Evolutionary conservation across 352 stramenopile genomes (phyloP), one percentile per base, ranked within the genome.

Genomic region (Pythium insidiosum): DNA sequence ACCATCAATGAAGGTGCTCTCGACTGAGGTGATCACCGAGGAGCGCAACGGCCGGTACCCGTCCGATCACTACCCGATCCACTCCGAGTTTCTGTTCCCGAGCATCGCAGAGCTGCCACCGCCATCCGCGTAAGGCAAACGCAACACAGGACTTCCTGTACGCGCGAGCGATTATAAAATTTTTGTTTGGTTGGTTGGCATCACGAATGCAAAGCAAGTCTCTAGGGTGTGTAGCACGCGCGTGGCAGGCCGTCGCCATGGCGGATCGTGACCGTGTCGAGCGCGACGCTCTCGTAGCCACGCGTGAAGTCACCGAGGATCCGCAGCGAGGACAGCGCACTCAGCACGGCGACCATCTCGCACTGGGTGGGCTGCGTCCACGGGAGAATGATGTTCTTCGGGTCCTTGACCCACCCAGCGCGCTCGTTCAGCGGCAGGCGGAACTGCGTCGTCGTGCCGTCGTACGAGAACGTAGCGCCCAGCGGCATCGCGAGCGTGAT

Each of bases 221-320:
- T 19, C 31, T 16, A 18, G 58, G 38, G 43, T 76, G 54, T 54
- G 38, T 77, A 81, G 44, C 68, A 81, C 13, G 24, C 35, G 10
- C 65, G 47, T 0, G 68, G 68, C 18, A 70, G 49, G n/a, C 66
- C 66, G 0, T 64, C 59, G 22, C 77, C 77, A 36, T 90, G 80
- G 2, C 57, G 59, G 39, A 94, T 53, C 15, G 58, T 52, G 22
- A 97, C 84, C 1, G 76, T 77, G 56, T 97, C 88, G 39, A 97
- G 58, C 21, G 76, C 84, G 2, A 97, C 81, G 29, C 54, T 95
- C 60, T 97, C 88, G 61, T 96, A 84, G 25, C 84, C 83, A 9
- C 73, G 56, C 1, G 89, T 97, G 44, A 96, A 96, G 56, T 97
- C 88, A 15, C 88, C 87, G 4, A 96, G 63, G 45, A 97, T 95